Evolutionary conservation across 192 early-diverging fungal genomes (phyloP).

Genomic region (Linnemannia zychae): DNA sequence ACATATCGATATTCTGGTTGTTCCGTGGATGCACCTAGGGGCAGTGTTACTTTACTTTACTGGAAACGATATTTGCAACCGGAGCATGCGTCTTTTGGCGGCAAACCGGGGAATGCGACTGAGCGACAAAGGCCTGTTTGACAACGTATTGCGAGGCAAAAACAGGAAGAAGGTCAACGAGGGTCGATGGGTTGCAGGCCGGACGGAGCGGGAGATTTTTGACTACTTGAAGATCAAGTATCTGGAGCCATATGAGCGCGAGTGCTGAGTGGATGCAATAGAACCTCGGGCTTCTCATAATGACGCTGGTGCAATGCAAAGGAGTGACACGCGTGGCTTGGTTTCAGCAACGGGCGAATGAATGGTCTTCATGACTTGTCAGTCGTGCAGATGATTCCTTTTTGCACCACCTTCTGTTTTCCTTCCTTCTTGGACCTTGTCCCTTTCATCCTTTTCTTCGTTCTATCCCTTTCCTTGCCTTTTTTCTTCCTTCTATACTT

Average conservation of each 20-base stretch:
- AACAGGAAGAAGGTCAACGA: slow-evolving; percentile 35
- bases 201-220: slow-evolving; percentile 53
- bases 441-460: background rate
- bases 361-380: background rate
- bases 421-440: background rate
- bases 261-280: slow-evolving; percentile 29
- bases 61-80: slow-evolving; percentile 61
- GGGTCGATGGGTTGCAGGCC: slow-evolving; percentile 51
- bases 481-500: background rate
- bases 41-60: slow-evolving; percentile 52
- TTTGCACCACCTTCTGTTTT: background rate
- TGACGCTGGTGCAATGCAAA: background rate
- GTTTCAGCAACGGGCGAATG: background rate
- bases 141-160: slow-evolving; percentile 28
- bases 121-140: slow-evolving; percentile 57
- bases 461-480: background rate
- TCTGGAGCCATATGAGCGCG: slow-evolving; percentile 51
- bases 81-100: slow-evolving; percentile 56
- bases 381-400: too few species aligned
- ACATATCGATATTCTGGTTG: slow-evolving; percentile 54
- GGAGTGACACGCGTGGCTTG: background rate
- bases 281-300: too few species aligned
- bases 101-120: slow-evolving; percentile 51
- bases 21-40: slow-evolving; percentile 48
- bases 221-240: slow-evolving; percentile 52